phyloP scores from a whole-genome alignment of 2,329 filamentous ascomycete species.

The Scedosporium apiospermum region DNA sequence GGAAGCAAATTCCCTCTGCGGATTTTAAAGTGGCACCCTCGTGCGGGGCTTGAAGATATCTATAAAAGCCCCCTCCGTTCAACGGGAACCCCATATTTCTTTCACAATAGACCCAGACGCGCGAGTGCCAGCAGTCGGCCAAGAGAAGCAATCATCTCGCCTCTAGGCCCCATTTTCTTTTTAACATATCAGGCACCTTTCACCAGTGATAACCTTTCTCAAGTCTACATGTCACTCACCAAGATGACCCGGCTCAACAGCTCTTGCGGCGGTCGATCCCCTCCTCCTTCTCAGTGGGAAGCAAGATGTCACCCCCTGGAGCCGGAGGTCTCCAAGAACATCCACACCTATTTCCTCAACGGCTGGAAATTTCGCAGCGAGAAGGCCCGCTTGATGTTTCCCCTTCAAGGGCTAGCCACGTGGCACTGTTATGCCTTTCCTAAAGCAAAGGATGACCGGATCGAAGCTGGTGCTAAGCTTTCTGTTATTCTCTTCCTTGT shows the following conservation, averaged over 20 bases:
- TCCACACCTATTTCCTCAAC: constrained; percentile 27
- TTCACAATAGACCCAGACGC: too few relatives aligned
- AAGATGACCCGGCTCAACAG: background rate
- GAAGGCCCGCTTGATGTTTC: constrained; percentile 21
- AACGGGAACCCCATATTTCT: too few relatives aligned
- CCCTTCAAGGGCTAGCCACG: constrained; percentile 21
- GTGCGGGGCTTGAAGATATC: too few relatives aligned
- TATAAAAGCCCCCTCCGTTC: too few relatives aligned
- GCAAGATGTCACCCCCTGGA: constrained; percentile 17
- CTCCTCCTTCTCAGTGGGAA: constrained; percentile 1
- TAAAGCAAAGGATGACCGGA: constrained; percentile 24
- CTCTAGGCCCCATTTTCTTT: background rate
- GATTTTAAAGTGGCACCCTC: too few relatives aligned
- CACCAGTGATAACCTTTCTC: background rate
- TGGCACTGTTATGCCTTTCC: constrained; percentile 26
- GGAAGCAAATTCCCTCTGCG: too few relatives aligned
- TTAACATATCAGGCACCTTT: too few relatives aligned
- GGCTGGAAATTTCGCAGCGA: constrained; percentile 25
- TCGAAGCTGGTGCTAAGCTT: constrained; percentile 26
- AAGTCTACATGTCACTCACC: background rate
- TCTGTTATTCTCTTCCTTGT: constrained; percentile 30
- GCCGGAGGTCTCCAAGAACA: constrained; percentile 18
- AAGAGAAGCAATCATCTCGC: too few relatives aligned
- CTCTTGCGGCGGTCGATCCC: background rate
- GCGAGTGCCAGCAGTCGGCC: too few relatives aligned